Base-by-base conservation (phyloP, 2,329 filamentous ascomycete species). In the Sporothrix luriei region DNA sequence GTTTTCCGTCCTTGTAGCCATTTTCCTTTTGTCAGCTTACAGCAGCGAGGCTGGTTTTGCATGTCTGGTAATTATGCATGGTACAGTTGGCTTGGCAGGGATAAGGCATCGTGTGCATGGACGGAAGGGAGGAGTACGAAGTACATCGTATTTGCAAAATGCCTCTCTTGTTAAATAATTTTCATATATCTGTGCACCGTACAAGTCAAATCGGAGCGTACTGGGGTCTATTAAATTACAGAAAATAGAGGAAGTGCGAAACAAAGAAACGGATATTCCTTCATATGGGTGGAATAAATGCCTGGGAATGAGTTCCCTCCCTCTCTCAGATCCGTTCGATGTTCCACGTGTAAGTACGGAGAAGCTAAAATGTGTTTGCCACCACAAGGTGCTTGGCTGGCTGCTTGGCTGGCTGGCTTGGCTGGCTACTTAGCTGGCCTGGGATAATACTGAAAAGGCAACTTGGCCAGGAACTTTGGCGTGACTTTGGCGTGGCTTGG, bases 391-490 rank as follows among this genome's bases (percentile, higher is more conserved):
- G n/a, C 65, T 57, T 68, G 51, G 65, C 65, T 43, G 55, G 55
- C 52, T 54, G 52, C 66, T 49, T 48, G 66, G 52, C 54, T 61
- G 43, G 40, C 54, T 68, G 54, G 66, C 29, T 46, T 59, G 54
- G 55, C 54, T n/a, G 14, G 13, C 38, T 43, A 26, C 43, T 59
- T 68, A 54, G 66, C 66, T 67, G 65, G 65, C 51, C 51, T 66
- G 49, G 29, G 6, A 33, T 33, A 33, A 33, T 33, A 33, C 3
- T 29, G 3, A 33, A 33, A 33, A 9, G 33, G 5, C 33, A 33
- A 33, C 33, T 7, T 33, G 33, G 33, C 33, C 33, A 33, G 33
- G 33, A 33, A 33, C 33, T 33, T 33, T 33, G 33, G 33, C 33
- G 33, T 33, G 33, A n/a, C n/a, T n/a, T n/a, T n/a, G n/a, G n/a